Base-by-base conservation (phyloP, 345 rosid genomes). In the Geranium rotundifolium region DNA sequence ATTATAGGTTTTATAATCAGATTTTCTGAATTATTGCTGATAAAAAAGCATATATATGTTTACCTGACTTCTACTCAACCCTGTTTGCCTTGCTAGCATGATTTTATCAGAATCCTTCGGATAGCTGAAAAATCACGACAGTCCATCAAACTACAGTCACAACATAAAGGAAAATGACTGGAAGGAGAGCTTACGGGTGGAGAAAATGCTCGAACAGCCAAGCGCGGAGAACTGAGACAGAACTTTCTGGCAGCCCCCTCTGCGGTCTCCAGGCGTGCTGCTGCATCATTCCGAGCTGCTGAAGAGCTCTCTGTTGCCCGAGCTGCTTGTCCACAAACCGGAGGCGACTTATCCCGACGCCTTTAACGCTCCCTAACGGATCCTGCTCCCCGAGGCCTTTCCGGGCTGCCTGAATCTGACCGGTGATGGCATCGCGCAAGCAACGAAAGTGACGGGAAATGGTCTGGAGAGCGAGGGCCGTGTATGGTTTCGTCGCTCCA, bases 171-270 rank as follows among this genome's bases (percentile, higher is more conserved):
- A 23, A 23, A 23, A 23, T 23, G 27, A 23, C 27, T 1, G 27
- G 61, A 57, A 57, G 10, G 30, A 60, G 27, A 10, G 0, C 62
- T 72, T 75, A 81, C 85, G 85, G 85, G 56, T 81, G 96, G 70
- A 95, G 97, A 71, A 95, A 93, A 84, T 93, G 99, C 75, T 93
- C 99, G 60, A 93, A 93, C 66, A 93, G 81, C 99, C 99, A 93
- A 63, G 97, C 95, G 41, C 97, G 95, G 58, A 95, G 96, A 59
- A 86, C 65, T 31, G 96, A 86, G 63, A 95, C 96, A 4, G 99
- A 86, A 80, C 77, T 86, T 76, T 95, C 99, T 18, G 96, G 99
- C 69, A 95, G 79, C 52, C 99, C 97, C 79, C 99, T 76, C 73
- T 95, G 99, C 46, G 99, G 99, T 75, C 95, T 85, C 99, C 99